Base-by-base conservation (phyloP, 2,329 filamentous ascomycete genomes). In the Bipolaris cookei region DNA sequence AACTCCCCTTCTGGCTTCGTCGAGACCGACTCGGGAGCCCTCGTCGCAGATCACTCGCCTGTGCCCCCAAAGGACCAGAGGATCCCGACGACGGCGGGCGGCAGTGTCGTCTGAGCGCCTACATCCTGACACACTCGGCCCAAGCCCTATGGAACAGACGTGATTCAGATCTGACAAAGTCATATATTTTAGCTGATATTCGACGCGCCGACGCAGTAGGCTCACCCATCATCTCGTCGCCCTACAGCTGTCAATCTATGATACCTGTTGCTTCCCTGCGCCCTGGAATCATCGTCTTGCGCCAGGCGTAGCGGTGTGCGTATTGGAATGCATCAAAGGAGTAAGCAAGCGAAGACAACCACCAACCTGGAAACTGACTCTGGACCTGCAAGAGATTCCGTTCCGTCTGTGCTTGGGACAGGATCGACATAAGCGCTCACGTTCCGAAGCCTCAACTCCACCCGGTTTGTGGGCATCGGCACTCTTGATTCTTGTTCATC, bases 1-100 rank as follows among this genome's bases (percentile, higher is more conserved):
- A 18, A n/a, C 45, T 41, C 61, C 61, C 58, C 57, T 59, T 66
- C 65, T 65, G 65, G 61, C 64, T 65, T 68, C 63, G 65, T 63
- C 60, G 64, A 59, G 45, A 63, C 62, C 63, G 61, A 56, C 60
- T 64, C 58, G 63, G 58, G 62, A 60, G 61, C 63, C 69, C 70
- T 69, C 63, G 69, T 48, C 63, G 60, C 69, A 64, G 66, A 73
- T 73, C 71, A 56, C 64, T 69, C 67, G 71, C 68, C 58, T 64
- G 58, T 64, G 62, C 10, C 25, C 25, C 67, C 71, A 66, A 71
- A 49, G 20, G 52, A 63, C 60, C 63, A 67, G 65, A 66, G 30
- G 65, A 68, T 69, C 65, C 65, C 61, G 51, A 63, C 63, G 61
- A 64, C 58, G 63, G 66, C 66, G 68, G 59, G 59, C 52, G 69